phyloP scores from a whole-genome alignment of 495 filamentous ascomycete species.

The Aspergillus hancockii region DNA sequence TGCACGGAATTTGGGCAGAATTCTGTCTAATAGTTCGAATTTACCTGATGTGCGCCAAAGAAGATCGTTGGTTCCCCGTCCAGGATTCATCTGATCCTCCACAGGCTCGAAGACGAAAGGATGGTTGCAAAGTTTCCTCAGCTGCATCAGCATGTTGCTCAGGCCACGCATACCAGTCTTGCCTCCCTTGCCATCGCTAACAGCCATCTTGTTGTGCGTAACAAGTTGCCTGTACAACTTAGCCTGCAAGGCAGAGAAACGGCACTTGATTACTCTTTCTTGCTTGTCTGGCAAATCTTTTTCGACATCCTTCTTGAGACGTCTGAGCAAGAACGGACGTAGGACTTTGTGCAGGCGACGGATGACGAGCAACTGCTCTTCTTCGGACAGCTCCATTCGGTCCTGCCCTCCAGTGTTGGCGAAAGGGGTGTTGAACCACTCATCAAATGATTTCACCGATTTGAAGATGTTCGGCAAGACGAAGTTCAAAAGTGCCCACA shows the following conservation, averaged over 20 bases:
- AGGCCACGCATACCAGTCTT: constrained; percentile 94
- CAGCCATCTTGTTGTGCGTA: constrained; percentile 87
- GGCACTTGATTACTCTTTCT: constrained; percentile 98
- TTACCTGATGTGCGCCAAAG: constrained; percentile 97
- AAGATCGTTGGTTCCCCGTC: constrained; percentile 81
- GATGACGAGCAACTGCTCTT: constrained; percentile 98
- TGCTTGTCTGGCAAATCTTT: constrained; percentile 98
- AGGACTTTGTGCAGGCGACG: constrained; percentile 97
- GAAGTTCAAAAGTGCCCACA: constrained; percentile 98
- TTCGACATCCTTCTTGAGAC: constrained; percentile 99
- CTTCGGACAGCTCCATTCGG: constrained; percentile 98
- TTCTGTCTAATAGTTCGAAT: constrained; percentile 90
- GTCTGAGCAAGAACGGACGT: constrained; percentile 93
- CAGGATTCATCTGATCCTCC: constrained; percentile 96
- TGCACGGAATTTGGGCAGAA: constrained; percentile 87
- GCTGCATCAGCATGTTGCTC: constrained; percentile 99
- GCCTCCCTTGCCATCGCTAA: constrained; percentile 92
- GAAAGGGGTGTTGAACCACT: constrained; percentile 99
- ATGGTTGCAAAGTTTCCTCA: constrained; percentile 98
- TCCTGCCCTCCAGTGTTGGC: constrained; percentile 97
- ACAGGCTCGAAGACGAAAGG: constrained; percentile 98
- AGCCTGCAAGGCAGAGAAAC: constrained; percentile 90
- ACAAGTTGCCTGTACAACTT: constrained; percentile 96
- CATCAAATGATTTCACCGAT: constrained; percentile 97
- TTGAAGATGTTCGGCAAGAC: constrained; percentile 99